Evolutionary conservation across 148 eudicot genomes (phyloP), one percentile per base, ranked within the genome.

Genomic region (Camellia japonica): DNA sequence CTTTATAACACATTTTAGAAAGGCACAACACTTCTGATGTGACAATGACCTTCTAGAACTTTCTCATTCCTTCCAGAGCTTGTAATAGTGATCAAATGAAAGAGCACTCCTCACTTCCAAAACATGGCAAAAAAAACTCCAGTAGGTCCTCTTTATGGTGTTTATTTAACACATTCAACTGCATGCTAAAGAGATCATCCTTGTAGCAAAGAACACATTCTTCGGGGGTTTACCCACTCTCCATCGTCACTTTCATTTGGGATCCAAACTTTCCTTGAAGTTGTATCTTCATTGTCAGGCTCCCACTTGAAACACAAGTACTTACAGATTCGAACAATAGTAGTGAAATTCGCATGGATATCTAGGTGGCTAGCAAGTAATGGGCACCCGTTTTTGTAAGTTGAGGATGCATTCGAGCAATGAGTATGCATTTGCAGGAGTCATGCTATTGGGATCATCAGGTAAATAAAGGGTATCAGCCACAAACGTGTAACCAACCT

Each of bases 31-130:
- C 47, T 90, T 85, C 3, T 59, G 71, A 61, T 64, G 19, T 8
- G 90, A 85, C 19, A 87, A 30, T 30, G 46, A 3, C 70, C 30
- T 16, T 47, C 79, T 84, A 43, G 92, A 77, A 23, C 68, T 71
- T 76, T 89, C 93, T 93, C 95, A 92, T n/a, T 81, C 76, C 73
- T 78, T 89, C 95, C 95, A 92, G n/a, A 92, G 89, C 80, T 68
- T 74, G 82, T 84, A 78, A 70, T 88, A 90, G 76, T 90, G 87
- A 4, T 83, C 86, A 16, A 86, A 49, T 3, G 89, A 88, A 19
- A 92, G 92, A 67, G 65, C 58, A 6, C 11, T 46, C 73, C 78
- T 87, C 56, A 92, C 95, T 5, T 61, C 78, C 7, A 87, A 87
- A 54, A 73, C 80, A 30, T 56, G 72, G 3, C 84, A 79, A 80